Evolutionary conservation across 768 basidiomycete genomes (phyloP).

Genomic region (Coprinellus micaceus): DNA sequence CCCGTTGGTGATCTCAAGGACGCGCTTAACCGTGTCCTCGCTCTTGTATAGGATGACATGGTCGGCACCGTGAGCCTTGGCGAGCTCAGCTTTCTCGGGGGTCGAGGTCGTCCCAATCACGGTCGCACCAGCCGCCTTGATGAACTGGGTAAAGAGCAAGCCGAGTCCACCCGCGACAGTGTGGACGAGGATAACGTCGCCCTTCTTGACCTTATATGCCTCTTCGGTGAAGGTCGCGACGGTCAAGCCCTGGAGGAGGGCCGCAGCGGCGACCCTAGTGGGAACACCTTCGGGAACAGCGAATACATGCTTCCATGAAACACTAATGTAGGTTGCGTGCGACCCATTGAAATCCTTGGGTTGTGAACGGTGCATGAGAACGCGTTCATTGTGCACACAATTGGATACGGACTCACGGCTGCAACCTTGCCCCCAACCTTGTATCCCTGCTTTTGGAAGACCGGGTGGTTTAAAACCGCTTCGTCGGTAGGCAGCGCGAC

Average conservation of each 20-base stretch:
- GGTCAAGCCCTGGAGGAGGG: conserved; percentile 74
- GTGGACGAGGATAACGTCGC: conserved; percentile 79
- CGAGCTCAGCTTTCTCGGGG: conserved; percentile 75
- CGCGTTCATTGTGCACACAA: not conserved
- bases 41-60: conserved; percentile 81
- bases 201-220: conserved; percentile 77
- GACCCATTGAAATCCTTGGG: conserved; percentile 43
- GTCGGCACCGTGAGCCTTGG: conserved; percentile 75
- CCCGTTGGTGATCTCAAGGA: conserved; percentile 71
- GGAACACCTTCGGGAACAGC: conserved; percentile 64
- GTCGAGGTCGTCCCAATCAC: conserved; percentile 94
- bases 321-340: conserved; percentile 71
- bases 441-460: conserved; percentile 62
- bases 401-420: conserved; percentile 42
- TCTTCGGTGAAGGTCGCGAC: conserved; percentile 77
- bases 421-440: conserved; percentile 70
- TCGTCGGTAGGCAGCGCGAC: conserved; percentile 69
- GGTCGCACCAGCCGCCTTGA: conserved; percentile 70
- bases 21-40: conserved; percentile 71
- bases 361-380: not conserved
- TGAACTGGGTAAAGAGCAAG: conserved; percentile 62
- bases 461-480: conserved; percentile 52
- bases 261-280: conserved; percentile 61
- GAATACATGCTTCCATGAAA: conserved; percentile 58
- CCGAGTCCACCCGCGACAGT: conserved; percentile 92